These are phyloP conservation scores for Heliophila coronopifolia DNA, from an alignment of 441 rosid species.

Conservation along the genomic window DNA sequence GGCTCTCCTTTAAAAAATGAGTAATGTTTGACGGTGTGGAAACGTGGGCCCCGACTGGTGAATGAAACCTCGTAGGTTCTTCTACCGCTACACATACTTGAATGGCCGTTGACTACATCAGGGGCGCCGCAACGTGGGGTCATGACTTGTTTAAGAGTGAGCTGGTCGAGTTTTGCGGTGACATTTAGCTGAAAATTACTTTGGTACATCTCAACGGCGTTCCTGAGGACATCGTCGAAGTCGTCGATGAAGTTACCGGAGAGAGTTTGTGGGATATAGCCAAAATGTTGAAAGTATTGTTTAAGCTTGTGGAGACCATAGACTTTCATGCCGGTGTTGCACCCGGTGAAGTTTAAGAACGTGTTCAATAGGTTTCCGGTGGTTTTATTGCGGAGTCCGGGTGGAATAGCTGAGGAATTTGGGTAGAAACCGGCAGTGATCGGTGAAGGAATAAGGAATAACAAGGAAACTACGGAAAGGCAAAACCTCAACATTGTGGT, in stretches of 20 bases:
- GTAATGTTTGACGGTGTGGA: slow-evolving; percentile 48
- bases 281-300: slow-evolving; percentile 54
- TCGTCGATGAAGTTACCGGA: slow-evolving; percentile 43
- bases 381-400: too few relatives aligned
- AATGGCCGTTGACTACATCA: slow-evolving; percentile 69
- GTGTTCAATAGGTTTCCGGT: too few relatives aligned
- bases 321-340: slow-evolving; percentile 44
- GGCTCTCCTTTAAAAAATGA: slow-evolving; percentile 65
- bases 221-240: slow-evolving; percentile 43
- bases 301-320: slow-evolving; percentile 46
- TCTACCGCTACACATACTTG: slow-evolving; percentile 51
- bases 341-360: slow-evolving; percentile 53
- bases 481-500: too few relatives aligned
- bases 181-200: slow-evolving; percentile 49
- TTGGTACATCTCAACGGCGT: slow-evolving; percentile 56
- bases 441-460: too few relatives aligned
- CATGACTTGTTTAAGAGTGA: slow-evolving; percentile 42
- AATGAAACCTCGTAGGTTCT: slow-evolving; percentile 27
- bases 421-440: too few relatives aligned
- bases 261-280: slow-evolving; percentile 46
- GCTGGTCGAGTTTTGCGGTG: slow-evolving; percentile 55
- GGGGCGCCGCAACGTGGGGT: slow-evolving; percentile 73
- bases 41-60: slow-evolving; percentile 19
- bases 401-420: too few relatives aligned
- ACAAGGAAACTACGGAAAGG: too few relatives aligned